Evolutionary conservation across 2,329 filamentous ascomycete species (phyloP).

Genomic region (Beauveria asiatica): DNA sequence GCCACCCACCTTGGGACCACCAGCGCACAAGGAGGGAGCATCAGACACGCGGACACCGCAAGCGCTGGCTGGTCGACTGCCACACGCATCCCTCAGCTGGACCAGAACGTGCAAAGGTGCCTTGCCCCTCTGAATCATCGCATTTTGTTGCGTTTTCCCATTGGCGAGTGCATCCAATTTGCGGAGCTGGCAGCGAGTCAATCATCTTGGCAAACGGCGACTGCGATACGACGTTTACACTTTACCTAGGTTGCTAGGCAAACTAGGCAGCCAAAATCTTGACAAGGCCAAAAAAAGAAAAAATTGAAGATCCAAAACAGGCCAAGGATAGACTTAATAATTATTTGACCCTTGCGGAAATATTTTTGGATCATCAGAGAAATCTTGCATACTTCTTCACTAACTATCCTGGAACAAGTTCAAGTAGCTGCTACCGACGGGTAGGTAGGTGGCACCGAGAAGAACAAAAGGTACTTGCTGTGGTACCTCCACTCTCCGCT

Average conservation of each 20-base stretch:
- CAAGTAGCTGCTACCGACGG: too few relatives aligned
- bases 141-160: background rate
- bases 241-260: too few relatives aligned
- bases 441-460: background rate
- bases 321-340: background rate
- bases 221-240: background rate
- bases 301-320: too few relatives aligned
- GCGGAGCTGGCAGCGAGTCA: slow-evolving; percentile 6
- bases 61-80: slow-evolving; percentile 1
- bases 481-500: background rate
- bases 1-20: background rate
- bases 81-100: slow-evolving; percentile 8
- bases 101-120: background rate
- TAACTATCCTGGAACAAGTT: background rate
- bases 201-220: background rate
- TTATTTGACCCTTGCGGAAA: background rate
- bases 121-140: background rate
- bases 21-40: background rate
- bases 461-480: background rate
- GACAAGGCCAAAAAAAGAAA: too few relatives aligned
- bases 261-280: too few relatives aligned
- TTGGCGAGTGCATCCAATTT: background rate
- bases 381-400: too few relatives aligned
- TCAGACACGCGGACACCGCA: slow-evolving; percentile 5
- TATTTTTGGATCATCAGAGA: background rate